Base-by-base conservation (phyloP, 2,329 filamentous ascomycete species). In the Pseudogymnoascus pannorum region DNA sequence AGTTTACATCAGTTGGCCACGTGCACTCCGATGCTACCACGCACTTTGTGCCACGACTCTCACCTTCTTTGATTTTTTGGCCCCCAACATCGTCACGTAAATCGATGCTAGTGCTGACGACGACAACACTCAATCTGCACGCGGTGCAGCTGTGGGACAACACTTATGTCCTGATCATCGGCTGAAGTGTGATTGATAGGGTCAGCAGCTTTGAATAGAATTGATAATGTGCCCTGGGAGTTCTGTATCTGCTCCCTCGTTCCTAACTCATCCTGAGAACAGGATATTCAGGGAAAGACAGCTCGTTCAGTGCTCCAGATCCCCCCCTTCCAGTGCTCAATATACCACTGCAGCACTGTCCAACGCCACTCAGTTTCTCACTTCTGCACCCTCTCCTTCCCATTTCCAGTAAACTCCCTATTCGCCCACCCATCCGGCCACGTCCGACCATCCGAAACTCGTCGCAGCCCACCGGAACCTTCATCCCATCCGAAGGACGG, bases 91-190 rank as follows among this genome's bases (percentile, higher is more conserved):
- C 4, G 24, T 31, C 44, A 54, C 20, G 44, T n/a, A 54, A 54
- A 54, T 54, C 31, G 24, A 54, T 54, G 26, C 26, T 54, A 54
- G 48, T 54, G 48, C 48, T 54, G 44, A 54, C 44, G n/a, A 7
- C 24, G 44, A 20, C 44, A 54, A 31, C 44, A 5, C 8, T 54
- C n/a, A 31, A 54, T 24, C n/a, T 54, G 44, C 44, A 54, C 4
- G 44, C 24, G 18, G 24, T 18, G n/a, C 33, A 51, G 24, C 5
- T 5, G 24, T 9, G 16, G 44, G 44, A 29, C 44, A 2, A 14
- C 5, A 9, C n/a, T 18, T 9, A n/a, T 14, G 48, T 18, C 16
- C 26, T 31, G 6, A 5, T 18, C 16, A 20, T n/a, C 26, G 12
- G 48, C n/a, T 31, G 48, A 54, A 6, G 48, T 31, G 11, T 54